Evolutionary conservation across 2,329 filamentous ascomycete species (phyloP).

Genomic region (Xylariaceae sp.): DNA sequence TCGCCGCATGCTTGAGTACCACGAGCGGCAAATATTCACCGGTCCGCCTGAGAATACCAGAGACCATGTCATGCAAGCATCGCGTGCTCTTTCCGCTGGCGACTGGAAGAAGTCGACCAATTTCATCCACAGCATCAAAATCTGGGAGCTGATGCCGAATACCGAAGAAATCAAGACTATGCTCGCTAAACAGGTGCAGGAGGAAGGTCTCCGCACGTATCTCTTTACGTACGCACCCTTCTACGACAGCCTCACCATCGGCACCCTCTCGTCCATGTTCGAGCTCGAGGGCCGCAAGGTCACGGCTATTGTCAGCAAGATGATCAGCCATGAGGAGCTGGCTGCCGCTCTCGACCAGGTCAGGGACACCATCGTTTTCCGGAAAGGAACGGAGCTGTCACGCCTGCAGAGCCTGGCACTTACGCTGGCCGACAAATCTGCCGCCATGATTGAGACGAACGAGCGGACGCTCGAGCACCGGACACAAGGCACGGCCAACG

Average conservation of each 20-base stretch:
- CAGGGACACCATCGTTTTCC: conserved; percentile 95
- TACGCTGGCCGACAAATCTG: conserved; percentile 92
- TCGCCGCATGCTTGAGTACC: conserved; percentile 97
- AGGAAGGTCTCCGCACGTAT: conserved; percentile 95
- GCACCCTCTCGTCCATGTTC: conserved; percentile 87
- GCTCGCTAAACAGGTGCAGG: conserved; percentile 97
- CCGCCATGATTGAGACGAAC: conserved; percentile 90
- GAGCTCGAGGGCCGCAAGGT: conserved; percentile 89
- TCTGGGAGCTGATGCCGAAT: conserved; percentile 96
- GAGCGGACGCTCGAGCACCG: conserved; percentile 95
- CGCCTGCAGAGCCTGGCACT: conserved; percentile 91
- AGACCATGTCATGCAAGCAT: conserved; percentile 98
- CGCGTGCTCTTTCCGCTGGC: conserved; percentile 89
- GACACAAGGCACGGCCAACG: conserved; percentile 90
- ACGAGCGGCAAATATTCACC: conserved; percentile 98
- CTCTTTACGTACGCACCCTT: conserved; percentile 99
- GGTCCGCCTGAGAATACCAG: conserved; percentile 97
- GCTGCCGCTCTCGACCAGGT: conserved; percentile 95
- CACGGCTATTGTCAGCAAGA: conserved; percentile 91
- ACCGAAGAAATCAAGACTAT: conserved; percentile 90
- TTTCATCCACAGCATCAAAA: conserved; percentile 97
- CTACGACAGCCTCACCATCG: conserved; percentile 90
- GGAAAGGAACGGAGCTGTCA: conserved; percentile 97
- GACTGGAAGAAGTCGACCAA: conserved; percentile 97
- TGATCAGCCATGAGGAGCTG: conserved; percentile 99